Evolutionary conservation across 805 yeast species (phyloP).

Genomic region (Yarrowia sp.): DNA sequence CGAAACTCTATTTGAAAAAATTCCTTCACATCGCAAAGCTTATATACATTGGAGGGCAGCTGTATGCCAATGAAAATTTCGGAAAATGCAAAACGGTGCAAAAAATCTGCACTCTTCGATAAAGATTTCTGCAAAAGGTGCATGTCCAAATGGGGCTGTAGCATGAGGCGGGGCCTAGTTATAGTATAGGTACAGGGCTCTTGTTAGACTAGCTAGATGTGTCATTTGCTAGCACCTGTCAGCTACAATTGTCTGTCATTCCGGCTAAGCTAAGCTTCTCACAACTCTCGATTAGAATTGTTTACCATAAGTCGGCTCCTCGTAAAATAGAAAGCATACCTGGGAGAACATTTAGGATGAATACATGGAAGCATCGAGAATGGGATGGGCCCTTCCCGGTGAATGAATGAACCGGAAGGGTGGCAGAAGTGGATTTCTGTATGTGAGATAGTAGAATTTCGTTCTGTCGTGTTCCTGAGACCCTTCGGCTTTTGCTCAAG

Average conservation of each 20-base stretch:
- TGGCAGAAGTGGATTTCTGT: too few species aligned
- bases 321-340: background rate
- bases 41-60: background rate
- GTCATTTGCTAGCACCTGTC: background rate
- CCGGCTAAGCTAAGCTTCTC: background rate
- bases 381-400: background rate
- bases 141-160: background rate
- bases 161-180: background rate
- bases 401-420: background rate
- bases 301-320: too few species aligned
- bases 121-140: background rate
- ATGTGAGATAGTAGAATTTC: too few species aligned
- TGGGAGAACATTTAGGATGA: background rate
- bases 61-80: background rate
- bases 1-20: conserved; percentile 9
- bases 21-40: background rate
- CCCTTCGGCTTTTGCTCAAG: background rate
- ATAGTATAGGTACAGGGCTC: background rate
- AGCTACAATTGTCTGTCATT: too few species aligned
- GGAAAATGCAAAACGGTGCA: background rate
- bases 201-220: background rate
- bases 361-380: background rate
- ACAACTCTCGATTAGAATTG: background rate
- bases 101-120: background rate
- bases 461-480: too few species aligned